Percentiles rank a stretch among this genome's conserved stretches.
Evolutionary conservation across 805 yeast species (phyloP).

Genomic region (Starmerella geochares): DNA sequence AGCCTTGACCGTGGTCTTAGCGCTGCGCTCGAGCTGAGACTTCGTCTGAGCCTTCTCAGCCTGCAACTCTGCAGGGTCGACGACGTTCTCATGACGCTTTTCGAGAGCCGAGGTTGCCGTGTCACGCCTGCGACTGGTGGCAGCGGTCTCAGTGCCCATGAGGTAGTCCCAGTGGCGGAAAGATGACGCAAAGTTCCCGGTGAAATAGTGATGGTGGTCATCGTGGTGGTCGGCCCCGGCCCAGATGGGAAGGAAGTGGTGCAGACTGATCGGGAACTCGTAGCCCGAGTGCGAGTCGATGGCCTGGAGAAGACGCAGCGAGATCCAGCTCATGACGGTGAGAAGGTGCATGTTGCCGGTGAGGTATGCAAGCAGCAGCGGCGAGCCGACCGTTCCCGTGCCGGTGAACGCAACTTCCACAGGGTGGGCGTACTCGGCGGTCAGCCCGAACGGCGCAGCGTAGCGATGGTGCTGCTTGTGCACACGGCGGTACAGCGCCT

Average conservation of each 20-base stretch:
- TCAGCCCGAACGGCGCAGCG: slow-evolving; percentile 94
- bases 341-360: slow-evolving; percentile 72
- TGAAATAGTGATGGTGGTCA: slow-evolving; percentile 90
- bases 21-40: slow-evolving; percentile 4
- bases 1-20: slow-evolving; percentile 9
- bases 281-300: slow-evolving; percentile 97
- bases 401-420: slow-evolving; percentile 84
- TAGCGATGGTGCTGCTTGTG: slow-evolving; percentile 97
- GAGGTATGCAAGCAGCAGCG: slow-evolving; percentile 69
- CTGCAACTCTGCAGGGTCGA: slow-evolving; percentile 26
- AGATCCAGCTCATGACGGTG: slow-evolving; percentile 84
- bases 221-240: slow-evolving; percentile 99
- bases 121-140: slow-evolving; percentile 41
- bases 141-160: slow-evolving; percentile 64
- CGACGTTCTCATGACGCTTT: slow-evolving; percentile 25
- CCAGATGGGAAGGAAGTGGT: slow-evolving; percentile 90
- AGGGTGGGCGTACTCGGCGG: slow-evolving; percentile 98
- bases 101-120: slow-evolving; percentile 29
- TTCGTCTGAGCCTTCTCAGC: slow-evolving; percentile 17
- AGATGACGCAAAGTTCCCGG: slow-evolving; percentile 88
- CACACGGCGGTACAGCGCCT: slow-evolving; percentile 77
- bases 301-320: slow-evolving; percentile 84
- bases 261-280: slow-evolving; percentile 94
- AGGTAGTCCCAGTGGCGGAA: slow-evolving; percentile 94
- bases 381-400: slow-evolving; percentile 92